Base-by-base conservation (phyloP, 2,329 filamentous ascomycete species). In the Aspergillus pseudonomiae region DNA sequence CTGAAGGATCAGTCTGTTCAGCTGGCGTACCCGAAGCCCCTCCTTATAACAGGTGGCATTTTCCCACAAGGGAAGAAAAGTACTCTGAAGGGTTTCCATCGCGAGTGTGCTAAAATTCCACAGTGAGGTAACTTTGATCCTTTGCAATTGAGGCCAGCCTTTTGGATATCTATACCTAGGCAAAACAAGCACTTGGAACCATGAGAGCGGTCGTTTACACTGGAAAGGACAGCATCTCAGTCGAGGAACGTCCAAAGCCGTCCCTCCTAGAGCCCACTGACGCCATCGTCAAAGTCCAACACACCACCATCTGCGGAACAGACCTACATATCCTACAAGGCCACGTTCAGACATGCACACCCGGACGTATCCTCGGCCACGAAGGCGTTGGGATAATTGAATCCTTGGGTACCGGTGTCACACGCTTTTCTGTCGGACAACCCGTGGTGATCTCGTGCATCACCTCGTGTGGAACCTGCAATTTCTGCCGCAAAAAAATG, bases 251-350 rank as follows among this genome's bases (percentile, higher is more conserved):
- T 1, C 78, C 81, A 1, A 71, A 75, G 6, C 83, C 83, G 4
- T 66, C 64, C n/a, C 67, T 84, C 16, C 55, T 67, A 5, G 65
- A 72, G 5, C 74, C 82, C 2, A 80, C 78, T 1, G 83, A 85
- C 63, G 82, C 82, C 21, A 77, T 86, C 36, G 73, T 85, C 63
- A 81, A 79, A 53, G 60, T 84, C 45, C 73, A 74, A 21, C 78
- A 82, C 57, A 80, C 81, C 0, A 82, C 81, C n/a, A 83, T 84
- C 62, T 85, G 84, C 68, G 83, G 83, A 24, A 81, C 81, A 0
- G 84, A 87, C 68, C 72, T 86, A 24, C 85, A 87, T 68, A 86
- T 86, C 60, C 71, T 79, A 45, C 81, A 82, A 60, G 85, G 84
- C 24, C 76, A 86, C 67, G 84, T 87, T 0, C 78, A 84, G 0